Percentiles rank a stretch among this genome's conserved stretches.
These are phyloP conservation scores for Handroanthus guayacan DNA, from an alignment of 257 asterid species.

Conservation along the genomic window DNA sequence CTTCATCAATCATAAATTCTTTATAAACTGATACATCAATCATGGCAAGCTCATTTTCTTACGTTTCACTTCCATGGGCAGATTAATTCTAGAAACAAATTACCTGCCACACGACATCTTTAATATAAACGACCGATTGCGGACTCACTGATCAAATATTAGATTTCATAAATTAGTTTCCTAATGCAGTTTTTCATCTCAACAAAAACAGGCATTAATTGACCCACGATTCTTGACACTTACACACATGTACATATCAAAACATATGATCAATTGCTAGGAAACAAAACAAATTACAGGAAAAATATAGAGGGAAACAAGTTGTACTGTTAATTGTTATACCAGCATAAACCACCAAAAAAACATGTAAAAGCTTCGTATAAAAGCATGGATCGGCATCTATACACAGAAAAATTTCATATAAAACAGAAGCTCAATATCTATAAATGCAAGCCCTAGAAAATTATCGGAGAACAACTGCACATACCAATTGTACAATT, in stretches of 20 bases:
- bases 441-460: conserved; percentile 13
- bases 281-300: not conserved
- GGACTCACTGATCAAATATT: not conserved
- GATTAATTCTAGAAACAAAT: not conserved
- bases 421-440: not conserved
- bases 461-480: not conserved
- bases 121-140: not conserved
- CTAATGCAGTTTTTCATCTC: not conserved
- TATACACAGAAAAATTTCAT: not conserved
- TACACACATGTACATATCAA: not conserved
- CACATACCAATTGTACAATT: conserved; percentile 12
- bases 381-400: conserved; percentile 17
- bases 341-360: not conserved
- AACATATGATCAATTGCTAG: not conserved
- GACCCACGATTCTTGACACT: not conserved
- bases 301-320: not conserved
- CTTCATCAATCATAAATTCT: conserved; percentile 16
- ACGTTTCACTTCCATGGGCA: not conserved
- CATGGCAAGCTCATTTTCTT: not conserved
- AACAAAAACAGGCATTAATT: not conserved
- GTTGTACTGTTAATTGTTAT: too few species aligned
- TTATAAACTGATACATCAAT: conserved; percentile 17
- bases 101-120: not conserved
- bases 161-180: too few species aligned
- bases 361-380: not conserved